Percentiles rank a stretch among this genome's conserved stretches.
Evolutionary conservation across 1,284 basidiomycete species (phyloP).

Genomic region (Anthracocystis setariae): DNA sequence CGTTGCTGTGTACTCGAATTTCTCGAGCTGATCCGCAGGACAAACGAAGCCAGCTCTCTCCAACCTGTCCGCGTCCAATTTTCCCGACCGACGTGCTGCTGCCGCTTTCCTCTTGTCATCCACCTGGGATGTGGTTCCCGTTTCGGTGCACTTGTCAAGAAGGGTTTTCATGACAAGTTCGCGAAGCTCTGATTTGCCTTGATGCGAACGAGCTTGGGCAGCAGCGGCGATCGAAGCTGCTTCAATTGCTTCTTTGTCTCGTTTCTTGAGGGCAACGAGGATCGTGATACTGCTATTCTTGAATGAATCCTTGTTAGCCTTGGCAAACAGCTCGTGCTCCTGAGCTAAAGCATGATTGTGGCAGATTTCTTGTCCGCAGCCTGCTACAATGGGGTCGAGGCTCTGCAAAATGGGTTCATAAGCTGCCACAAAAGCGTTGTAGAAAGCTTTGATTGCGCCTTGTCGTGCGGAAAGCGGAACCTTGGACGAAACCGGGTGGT

Average conservation of each 20-base stretch:
- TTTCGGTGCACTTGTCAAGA: slow-evolving; percentile 47
- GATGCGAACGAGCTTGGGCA: slow-evolving; percentile 8
- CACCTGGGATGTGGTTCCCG: slow-evolving; percentile 50
- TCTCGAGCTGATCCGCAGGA: slow-evolving; percentile 45
- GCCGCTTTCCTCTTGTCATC: slow-evolving; percentile 37
- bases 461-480: slow-evolving; percentile 51
- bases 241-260: slow-evolving; percentile 31
- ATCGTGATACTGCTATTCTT: slow-evolving; percentile 54
- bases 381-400: slow-evolving; percentile 22
- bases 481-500: slow-evolving; percentile 41
- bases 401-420: slow-evolving; percentile 52
- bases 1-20: slow-evolving; percentile 45
- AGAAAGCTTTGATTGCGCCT: slow-evolving; percentile 48
- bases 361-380: slow-evolving; percentile 32
- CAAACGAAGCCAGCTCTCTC: slow-evolving; percentile 51
- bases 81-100: slow-evolving; percentile 21
- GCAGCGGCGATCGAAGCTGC: slow-evolving; percentile 21
- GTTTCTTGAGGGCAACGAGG: slow-evolving; percentile 51
- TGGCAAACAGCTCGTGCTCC: slow-evolving; percentile 46
- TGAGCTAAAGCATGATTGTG: slow-evolving; percentile 43
- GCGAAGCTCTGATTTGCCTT: slow-evolving; percentile 7
- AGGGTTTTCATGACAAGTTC: slow-evolving; percentile 13
- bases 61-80: slow-evolving; percentile 39
- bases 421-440: slow-evolving; percentile 30
- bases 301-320: slow-evolving; percentile 40